Evolutionary conservation across 2,329 filamentous ascomycete species (phyloP), one percentile per base, ranked within the genome.

Genomic region (Volutella citrinella): DNA sequence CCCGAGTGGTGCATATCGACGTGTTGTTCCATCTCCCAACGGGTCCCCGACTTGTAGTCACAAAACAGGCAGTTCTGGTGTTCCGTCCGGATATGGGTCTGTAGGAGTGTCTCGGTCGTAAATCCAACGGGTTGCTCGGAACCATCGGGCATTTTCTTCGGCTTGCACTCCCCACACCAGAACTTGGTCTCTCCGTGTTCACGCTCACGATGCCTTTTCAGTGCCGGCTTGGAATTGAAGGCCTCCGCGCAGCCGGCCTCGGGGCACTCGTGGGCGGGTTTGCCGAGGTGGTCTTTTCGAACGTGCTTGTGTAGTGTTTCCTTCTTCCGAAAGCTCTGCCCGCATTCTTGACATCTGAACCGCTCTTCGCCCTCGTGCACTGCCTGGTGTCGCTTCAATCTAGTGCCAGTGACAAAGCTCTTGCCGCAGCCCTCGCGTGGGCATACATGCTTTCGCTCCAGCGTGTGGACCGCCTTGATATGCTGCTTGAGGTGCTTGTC

Each of bases 401-500:
- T 74, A 9, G 86, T 88, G 3, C 82, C 81, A 1, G 87, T 95
- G 30, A 87, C 75, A 56, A 96, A 96, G 20, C 75, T 80, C 68
- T 91, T 93, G 31, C 71, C 79, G 56, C 91, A 96, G 6, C 72
- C 80, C 11, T 78, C 70, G 51, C 79, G 79, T n/a, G 74, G 68
- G 64, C 90, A 96, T 17, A 74, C 60, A 57, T 88, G 83, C 28
- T 80, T 75, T 38, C 83, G 75, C 45, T 87, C 74, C 34, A 79
- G 70, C 14, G 77, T 83, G 58, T 96, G 91, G 10, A 83, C 82
- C 35, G 84, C 85, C 56, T 90, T 89, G 54, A 94, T 65, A 58
- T 97, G 91, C 46, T 89, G 83, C 40, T 84, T 82, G 13, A 96
- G 71, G 63, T 96, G 89, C 50, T 91, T 91, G 46, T 87, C 79